Base-by-base conservation (phyloP, 306 rosid species). In the Herpetospermum pedunculosum region DNA sequence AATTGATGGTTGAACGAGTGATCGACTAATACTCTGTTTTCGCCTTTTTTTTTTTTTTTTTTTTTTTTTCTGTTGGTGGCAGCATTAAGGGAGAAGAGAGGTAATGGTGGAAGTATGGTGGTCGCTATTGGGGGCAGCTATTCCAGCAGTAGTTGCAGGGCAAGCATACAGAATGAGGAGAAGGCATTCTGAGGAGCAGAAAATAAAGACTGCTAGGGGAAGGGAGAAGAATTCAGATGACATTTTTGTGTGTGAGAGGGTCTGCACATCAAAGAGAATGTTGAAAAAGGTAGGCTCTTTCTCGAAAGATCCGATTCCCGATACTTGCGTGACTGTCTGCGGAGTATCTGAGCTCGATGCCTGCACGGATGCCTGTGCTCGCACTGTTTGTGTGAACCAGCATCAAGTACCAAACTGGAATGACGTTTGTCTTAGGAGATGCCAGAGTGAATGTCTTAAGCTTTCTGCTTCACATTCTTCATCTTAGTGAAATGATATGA, bases 351-450 rank as follows among this genome's bases (percentile, higher is more conserved):
- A 90, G 81, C 88, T 91, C 6, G 98, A 93, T 77, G 96, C 98
- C 0, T 93, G 96, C 53, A 93, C 96, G 3, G 98, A 93, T 81
- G 98, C 98, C 0, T 93, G 98, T 54, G 91, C 91, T 2, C 98
- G 97, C 74, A 89, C 96, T 15, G 98, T 93, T 21, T 93, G 97
- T 34, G 96, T 91, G 47, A 91, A 89, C 85, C 98, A 90, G 60
- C 98, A 91, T 77, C 98, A 89, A 81, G 97, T 91, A 0, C 98
- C 97, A 6, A 91, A 88, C 50, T 93, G 97, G 98, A 91, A 91
- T 53, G 98, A 91, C 65, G 76, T 84, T 72, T 93, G 98, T 82
- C 96, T 91, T 52, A 76, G 87, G 80, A 89, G 94, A 79, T 93
- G 98, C 83, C 98, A 91, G 94, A 87, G 92, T 78, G 98, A 93